Conservation (phyloP, 148 eudicot genomes). For the Nyssa sinensis region DNA sequence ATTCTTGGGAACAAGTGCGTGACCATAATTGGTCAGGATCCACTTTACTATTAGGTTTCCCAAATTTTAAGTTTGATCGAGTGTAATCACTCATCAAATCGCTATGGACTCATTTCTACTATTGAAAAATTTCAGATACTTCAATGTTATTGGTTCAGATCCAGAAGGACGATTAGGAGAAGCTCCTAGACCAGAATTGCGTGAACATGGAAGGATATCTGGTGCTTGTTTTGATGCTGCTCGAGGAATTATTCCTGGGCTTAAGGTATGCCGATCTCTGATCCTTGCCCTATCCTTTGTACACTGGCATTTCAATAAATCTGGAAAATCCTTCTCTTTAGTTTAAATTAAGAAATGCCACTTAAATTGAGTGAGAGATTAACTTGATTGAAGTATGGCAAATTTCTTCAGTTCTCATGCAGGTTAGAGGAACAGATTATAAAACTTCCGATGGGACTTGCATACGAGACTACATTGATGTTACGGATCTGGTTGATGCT, state of each 20-base stretch:
- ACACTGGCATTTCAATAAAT: neutral
- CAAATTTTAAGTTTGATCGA: neutral
- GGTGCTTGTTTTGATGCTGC: slow-evolving; percentile 99
- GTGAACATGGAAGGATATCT: slow-evolving; percentile 90
- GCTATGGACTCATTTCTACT: slow-evolving; percentile 1
- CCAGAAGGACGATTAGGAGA: slow-evolving; percentile 94
- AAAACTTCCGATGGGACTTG: slow-evolving; percentile 88
- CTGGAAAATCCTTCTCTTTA: neutral
- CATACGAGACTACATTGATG: slow-evolving; percentile 88
- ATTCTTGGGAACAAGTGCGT: too few species aligned
- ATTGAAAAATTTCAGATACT: slow-evolving; percentile 54
- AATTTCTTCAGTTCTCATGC: neutral
- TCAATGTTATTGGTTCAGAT: slow-evolving; percentile 96
- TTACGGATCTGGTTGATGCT: slow-evolving; percentile 95
- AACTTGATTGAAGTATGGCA: neutral
- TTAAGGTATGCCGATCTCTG: slow-evolving; percentile 56
- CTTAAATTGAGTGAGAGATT: neutral
- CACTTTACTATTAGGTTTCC: neutral
- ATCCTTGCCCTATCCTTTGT: neutral
- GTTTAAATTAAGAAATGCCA: too few species aligned
- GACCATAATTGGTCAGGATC: neutral
- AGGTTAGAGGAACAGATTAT: slow-evolving; percentile 92
- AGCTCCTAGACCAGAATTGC: slow-evolving; percentile 94
- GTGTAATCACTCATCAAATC: neutral
- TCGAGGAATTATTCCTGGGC: slow-evolving; percentile 77